Conservation (phyloP, 768 basidiomycete genomes). For the Hericium coralloides region DNA sequence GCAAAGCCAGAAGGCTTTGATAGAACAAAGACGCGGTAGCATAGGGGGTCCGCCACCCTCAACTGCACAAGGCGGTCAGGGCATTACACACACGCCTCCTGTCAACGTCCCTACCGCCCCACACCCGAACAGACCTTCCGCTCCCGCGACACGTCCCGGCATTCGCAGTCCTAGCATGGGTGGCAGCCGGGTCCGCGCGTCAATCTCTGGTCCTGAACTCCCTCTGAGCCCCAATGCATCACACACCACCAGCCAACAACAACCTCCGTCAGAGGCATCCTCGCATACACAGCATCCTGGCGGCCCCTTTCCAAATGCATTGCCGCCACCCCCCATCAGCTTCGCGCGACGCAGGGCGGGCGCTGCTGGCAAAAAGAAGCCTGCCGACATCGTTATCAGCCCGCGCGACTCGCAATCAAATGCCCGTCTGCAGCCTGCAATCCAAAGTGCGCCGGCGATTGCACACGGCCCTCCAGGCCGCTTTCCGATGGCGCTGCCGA, state of each 20-base stretch:
- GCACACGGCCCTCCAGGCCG: constrained; percentile 30
- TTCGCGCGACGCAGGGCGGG: constrained; percentile 69
- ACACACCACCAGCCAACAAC: constrained; percentile 21
- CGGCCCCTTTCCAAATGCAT: constrained; percentile 28
- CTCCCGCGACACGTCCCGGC: constrained; percentile 23
- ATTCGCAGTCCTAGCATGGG: constrained; percentile 14
- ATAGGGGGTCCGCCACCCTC: constrained; percentile 27
- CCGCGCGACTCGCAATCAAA: constrained; percentile 43
- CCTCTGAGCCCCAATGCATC: constrained; percentile 13
- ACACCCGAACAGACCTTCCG: constrained; percentile 16
- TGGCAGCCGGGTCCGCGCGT: constrained; percentile 16
- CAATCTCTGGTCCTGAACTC: constrained; percentile 16
- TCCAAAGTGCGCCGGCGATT: constrained; percentile 67
- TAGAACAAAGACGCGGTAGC: constrained; percentile 63
- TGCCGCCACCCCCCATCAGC: constrained; percentile 66
- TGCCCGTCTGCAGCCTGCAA: constrained; percentile 38
- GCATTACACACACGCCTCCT: background rate
- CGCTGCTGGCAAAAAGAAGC: constrained; percentile 53
- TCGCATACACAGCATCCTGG: background rate
- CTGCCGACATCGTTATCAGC: constrained; percentile 72
- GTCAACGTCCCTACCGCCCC: constrained; percentile 14
- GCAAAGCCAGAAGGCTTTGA: constrained; percentile 62
- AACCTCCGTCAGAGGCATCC: constrained; percentile 7
- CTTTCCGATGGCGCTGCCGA: constrained; percentile 12
- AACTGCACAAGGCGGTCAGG: background rate